Percentiles rank a stretch among this genome's conserved stretches.
Evolutionary conservation across 129 eudicot species (phyloP).

Genomic region (Deinandra increscens): DNA sequence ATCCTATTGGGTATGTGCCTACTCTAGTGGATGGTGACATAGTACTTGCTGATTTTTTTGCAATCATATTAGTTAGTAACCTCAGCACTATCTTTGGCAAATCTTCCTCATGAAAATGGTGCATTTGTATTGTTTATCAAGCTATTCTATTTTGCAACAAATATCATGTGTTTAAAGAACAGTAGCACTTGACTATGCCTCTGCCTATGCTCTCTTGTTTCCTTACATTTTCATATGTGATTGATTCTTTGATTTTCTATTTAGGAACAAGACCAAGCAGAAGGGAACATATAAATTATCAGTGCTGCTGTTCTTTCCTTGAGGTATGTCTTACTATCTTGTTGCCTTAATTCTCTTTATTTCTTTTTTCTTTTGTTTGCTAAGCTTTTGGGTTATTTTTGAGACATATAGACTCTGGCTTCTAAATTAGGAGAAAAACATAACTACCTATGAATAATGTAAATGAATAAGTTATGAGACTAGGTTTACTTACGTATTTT

Average conservation of each 20-base stretch:
- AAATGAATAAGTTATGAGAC: too few relatives aligned
- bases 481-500: too few relatives aligned
- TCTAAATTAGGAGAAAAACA: too few relatives aligned
- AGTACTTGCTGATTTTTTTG: conserved; percentile 67
- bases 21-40: conserved; percentile 59
- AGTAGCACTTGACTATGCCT: too few relatives aligned
- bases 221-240: too few relatives aligned
- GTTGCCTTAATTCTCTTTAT: too few relatives aligned
- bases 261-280: conserved; percentile 66
- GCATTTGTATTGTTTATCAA: not conserved
- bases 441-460: too few relatives aligned
- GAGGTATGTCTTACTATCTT: conserved; percentile 75
- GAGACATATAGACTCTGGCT: too few relatives aligned
- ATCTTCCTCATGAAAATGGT: conserved; percentile 13
- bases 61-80: conserved; percentile 63
- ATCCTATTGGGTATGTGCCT: conserved; percentile 74
- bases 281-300: conserved; percentile 72
- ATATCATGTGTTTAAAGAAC: too few relatives aligned
- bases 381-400: too few relatives aligned
- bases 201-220: too few relatives aligned
- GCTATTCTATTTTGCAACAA: not conserved
- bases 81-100: not conserved
- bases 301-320: conserved; percentile 92
- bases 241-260: conserved; percentile 12
- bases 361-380: too few relatives aligned